These are phyloP conservation scores for Flaveria floridana DNA, from an alignment of 140 eudicot species.

Conservation along the genomic window DNA sequence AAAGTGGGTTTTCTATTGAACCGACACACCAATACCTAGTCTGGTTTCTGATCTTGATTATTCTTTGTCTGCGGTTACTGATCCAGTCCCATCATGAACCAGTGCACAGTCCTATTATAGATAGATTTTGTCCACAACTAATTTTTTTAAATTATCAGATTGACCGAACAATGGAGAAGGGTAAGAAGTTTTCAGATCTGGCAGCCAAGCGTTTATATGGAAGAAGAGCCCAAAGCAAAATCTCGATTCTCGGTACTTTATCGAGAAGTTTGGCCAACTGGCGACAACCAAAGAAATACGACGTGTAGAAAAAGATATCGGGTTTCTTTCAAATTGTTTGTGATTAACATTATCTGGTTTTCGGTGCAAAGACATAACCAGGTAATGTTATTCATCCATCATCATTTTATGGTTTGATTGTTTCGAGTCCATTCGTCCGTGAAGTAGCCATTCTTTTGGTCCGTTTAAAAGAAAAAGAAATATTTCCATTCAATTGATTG, in stretches of 20 bases:
- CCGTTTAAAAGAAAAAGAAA: constrained; percentile 23
- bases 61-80: not conserved
- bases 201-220: constrained; percentile 82
- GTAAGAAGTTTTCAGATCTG: constrained; percentile 82
- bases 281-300: constrained; percentile 86
- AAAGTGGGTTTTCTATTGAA: too few relatives aligned
- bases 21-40: not conserved
- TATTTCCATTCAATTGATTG: constrained; percentile 46
- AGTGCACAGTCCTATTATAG: not conserved
- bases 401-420: constrained; percentile 35
- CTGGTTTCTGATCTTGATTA: not conserved
- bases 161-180: constrained; percentile 76
- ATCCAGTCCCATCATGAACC: not conserved
- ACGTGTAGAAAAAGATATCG: constrained; percentile 44
- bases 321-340: constrained; percentile 10
- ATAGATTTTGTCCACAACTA: not conserved
- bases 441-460: constrained; percentile 38
- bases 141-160: constrained; percentile 44
- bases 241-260: constrained; percentile 60
- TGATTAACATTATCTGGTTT: constrained; percentile 38
- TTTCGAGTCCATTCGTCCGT: constrained; percentile 21
- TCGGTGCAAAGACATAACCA: constrained; percentile 25
- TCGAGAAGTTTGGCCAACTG: constrained; percentile 69
- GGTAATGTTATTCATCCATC: constrained; percentile 38
- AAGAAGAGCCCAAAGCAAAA: constrained; percentile 53